phyloP scores from a whole-genome alignment of 208 protist species.

The Phytomonas francai region DNA sequence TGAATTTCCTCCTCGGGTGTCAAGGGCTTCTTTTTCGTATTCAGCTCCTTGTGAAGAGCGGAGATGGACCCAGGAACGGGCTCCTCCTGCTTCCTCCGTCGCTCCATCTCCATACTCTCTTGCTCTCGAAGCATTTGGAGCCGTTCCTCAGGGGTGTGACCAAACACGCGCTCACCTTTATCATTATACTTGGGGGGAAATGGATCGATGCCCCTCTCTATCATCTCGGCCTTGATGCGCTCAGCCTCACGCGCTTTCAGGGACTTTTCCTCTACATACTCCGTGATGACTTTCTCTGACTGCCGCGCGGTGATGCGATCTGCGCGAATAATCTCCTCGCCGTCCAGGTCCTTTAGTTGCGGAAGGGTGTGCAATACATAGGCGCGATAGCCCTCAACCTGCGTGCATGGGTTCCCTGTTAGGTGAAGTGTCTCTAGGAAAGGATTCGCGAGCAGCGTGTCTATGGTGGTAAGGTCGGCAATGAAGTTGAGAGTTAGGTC shows the following conservation, averaged over 20 bases:
- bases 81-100: slow-evolving; percentile 30
- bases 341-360: slow-evolving; percentile 88
- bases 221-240: slow-evolving; percentile 66
- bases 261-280: slow-evolving; percentile 38
- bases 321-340: slow-evolving; percentile 65
- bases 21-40: slow-evolving; percentile 26
- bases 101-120: too few species aligned
- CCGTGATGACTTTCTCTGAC: slow-evolving; percentile 41
- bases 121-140: slow-evolving; percentile 84
- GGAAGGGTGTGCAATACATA: slow-evolving; percentile 91
- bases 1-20: slow-evolving; percentile 81
- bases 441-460: slow-evolving; percentile 70
- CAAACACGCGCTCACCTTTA: slow-evolving; percentile 85
- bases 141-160: slow-evolving; percentile 84
- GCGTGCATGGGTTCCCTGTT: slow-evolving; percentile 93
- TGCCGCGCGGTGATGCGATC: slow-evolving; percentile 91
- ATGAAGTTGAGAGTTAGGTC: slow-evolving; percentile 97
- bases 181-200: slow-evolving; percentile 84
- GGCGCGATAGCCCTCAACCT: slow-evolving; percentile 82
- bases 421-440: slow-evolving; percentile 88
- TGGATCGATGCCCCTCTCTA: slow-evolving; percentile 56
- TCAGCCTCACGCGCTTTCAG: slow-evolving; percentile 44
- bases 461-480: slow-evolving; percentile 73
- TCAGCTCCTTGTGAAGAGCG: slow-evolving; percentile 58
- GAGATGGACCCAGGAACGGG: slow-evolving; percentile 44